These are phyloP conservation scores for Citrus maxima DNA, from an alignment of 345 rosid species.

Conservation along the genomic window DNA sequence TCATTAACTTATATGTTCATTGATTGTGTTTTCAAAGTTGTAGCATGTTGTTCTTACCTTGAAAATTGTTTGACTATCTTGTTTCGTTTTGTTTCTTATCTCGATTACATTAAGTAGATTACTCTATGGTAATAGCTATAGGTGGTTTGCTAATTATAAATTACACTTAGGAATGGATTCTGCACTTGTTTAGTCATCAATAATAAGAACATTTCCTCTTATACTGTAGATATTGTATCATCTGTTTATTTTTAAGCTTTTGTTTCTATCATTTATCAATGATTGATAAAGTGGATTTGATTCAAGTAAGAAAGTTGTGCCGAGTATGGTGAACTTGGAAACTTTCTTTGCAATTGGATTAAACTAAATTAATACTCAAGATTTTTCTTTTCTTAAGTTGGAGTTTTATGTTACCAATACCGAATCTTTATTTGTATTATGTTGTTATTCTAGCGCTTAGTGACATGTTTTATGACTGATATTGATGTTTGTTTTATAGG, in stretches of 20 bases:
- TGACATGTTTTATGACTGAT: neutral
- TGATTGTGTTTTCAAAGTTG: too few relatives aligned
- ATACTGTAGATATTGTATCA: rapidly evolving
- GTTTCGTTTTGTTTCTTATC: too few relatives aligned
- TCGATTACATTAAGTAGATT: rapidly evolving
- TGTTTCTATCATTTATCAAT: neutral
- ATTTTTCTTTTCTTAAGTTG: neutral
- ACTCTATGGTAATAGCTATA: too few relatives aligned
- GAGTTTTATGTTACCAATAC: neutral
- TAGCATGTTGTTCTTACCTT: too few relatives aligned
- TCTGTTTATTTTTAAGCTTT: neutral
- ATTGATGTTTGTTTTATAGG: conserved; percentile 29
- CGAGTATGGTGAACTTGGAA: neutral
- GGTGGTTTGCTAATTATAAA: too few relatives aligned
- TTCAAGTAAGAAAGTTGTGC: neutral
- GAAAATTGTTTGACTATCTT: too few relatives aligned
- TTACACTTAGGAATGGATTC: too few relatives aligned
- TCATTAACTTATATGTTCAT: too few relatives aligned
- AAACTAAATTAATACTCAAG: neutral
- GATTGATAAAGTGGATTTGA: neutral
- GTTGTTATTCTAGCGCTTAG: neutral
- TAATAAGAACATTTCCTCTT: too few relatives aligned
- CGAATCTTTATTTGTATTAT: neutral
- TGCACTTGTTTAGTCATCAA: too few relatives aligned
- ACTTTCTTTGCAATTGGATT: neutral